Evolutionary conservation across 2,329 filamentous ascomycete species (phyloP).

Genomic region (Tolypocladium album): DNA sequence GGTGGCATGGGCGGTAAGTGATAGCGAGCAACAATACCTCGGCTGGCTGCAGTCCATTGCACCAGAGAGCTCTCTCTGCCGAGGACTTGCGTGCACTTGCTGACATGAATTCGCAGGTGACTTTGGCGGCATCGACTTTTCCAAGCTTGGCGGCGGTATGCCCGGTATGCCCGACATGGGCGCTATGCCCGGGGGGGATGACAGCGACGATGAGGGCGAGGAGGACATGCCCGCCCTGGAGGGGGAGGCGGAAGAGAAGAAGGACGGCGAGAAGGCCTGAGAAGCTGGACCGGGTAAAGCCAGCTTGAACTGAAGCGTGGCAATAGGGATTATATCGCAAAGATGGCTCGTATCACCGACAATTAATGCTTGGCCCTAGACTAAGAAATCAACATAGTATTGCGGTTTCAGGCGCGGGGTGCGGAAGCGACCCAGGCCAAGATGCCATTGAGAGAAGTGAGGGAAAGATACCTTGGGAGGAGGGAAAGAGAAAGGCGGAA

Average conservation of each 20-base stretch:
- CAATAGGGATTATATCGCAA: background rate
- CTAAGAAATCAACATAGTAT: background rate
- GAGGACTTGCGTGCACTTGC: background rate
- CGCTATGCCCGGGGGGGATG: constrained; percentile 36
- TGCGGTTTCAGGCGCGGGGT: background rate
- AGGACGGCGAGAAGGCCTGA: constrained; percentile 28
- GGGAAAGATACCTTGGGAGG: too few relatives aligned
- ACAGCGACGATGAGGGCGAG: constrained; percentile 48
- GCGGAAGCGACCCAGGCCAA: background rate
- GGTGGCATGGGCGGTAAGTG: constrained; percentile 22
- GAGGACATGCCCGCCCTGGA: constrained; percentile 82
- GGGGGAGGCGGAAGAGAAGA: constrained; percentile 33
- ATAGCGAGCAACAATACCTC: background rate
- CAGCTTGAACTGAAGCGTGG: background rate
- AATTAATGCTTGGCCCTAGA: background rate
- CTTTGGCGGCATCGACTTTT: constrained; percentile 87
- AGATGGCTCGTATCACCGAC: background rate
- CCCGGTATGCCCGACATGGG: constrained; percentile 17
- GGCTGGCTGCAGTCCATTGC: background rate
- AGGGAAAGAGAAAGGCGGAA: background rate
- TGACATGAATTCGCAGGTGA: constrained; percentile 39
- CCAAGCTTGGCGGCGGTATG: constrained; percentile 64
- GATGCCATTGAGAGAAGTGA: background rate
- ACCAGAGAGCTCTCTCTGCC: background rate
- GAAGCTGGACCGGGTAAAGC: background rate